Evolutionary conservation across 805 yeast genomes (phyloP), one percentile per base, ranked within the genome.

Genomic region (Starmerella bombi): DNA sequence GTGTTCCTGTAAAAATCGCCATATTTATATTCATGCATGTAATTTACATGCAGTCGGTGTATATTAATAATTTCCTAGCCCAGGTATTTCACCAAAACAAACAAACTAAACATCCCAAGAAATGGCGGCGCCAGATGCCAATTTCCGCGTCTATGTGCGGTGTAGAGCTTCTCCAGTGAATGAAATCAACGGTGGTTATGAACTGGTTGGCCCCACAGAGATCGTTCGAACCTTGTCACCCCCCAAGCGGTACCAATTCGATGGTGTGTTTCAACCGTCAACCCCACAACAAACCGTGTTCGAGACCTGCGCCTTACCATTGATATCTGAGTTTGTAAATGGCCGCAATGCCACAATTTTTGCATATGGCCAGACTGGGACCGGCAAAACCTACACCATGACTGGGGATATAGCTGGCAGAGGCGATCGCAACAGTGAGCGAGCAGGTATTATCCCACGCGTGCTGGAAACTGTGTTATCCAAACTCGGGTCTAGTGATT

Each of bases 321-420:
- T 75, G 40, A 67, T 78, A 36, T 66, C 69, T 20, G 94, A 86
- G 46, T 70, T 84, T 44, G 60, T 84, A 42, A 62, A 30, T 8
- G 52, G 52, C 6, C 23, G 29, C 15, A 83, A 82, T 55, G 83
- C 85, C 49, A 80, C 94, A 0, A 69, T 83, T 22, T 66, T 84
- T 49, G 93, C 91, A 0, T 85, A 85, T 60, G 95, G 95, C 4
- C 93, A 83, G 69, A 84, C 94, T 0, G 91, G 94, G 1, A 80
- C 93, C 0, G 94, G 94, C 20, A 84, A 83, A 53, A 83, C 94
- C 0, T 54, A 50, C 39, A 63, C 81, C 10, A 75, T 75, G 91
- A 74, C 78, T 5, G 91, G 93, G 5, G 79, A 79, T 37, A 20
- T 12, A 14, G 49, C 72, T 55, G 45, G 63, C 40, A 34, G 59